phyloP scores from a whole-genome alignment of 768 basidiomycete genomes.

The Antrodiella citrinella region DNA sequence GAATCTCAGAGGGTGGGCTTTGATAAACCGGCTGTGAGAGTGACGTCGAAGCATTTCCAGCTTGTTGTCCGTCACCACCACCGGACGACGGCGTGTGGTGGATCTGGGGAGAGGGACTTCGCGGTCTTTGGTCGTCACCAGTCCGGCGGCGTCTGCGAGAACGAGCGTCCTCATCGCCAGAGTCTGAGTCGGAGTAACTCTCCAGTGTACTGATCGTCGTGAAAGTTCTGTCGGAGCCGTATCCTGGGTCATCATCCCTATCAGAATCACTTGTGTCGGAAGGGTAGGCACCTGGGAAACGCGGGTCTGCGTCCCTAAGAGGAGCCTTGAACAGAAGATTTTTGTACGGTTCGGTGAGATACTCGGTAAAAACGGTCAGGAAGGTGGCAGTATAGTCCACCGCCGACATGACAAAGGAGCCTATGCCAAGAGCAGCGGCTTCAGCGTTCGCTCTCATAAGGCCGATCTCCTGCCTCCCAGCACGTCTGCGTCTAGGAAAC shows the following conservation, averaged over 20 bases:
- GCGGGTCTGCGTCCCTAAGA: background rate
- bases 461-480: background rate
- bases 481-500: background rate
- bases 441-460: background rate
- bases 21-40: background rate
- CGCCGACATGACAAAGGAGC: background rate
- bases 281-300: background rate
- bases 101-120: slow-evolving; percentile 11
- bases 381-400: background rate
- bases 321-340: background rate
- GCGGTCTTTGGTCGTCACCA: background rate
- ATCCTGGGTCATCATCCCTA: background rate
- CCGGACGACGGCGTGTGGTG: background rate
- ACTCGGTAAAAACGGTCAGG: background rate
- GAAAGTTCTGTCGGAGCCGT: slow-evolving; percentile 8
- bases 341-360: background rate
- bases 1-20: slow-evolving; percentile 10
- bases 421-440: background rate
- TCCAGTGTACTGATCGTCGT: slow-evolving; percentile 10
- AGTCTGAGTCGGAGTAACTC: slow-evolving; percentile 5
- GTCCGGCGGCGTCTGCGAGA: background rate
- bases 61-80: background rate
- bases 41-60: background rate
- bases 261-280: background rate
- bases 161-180: slow-evolving; percentile 2